phyloP scores from a whole-genome alignment of 2,329 filamentous ascomycete species.

The Diaporthe humulicola region DNA sequence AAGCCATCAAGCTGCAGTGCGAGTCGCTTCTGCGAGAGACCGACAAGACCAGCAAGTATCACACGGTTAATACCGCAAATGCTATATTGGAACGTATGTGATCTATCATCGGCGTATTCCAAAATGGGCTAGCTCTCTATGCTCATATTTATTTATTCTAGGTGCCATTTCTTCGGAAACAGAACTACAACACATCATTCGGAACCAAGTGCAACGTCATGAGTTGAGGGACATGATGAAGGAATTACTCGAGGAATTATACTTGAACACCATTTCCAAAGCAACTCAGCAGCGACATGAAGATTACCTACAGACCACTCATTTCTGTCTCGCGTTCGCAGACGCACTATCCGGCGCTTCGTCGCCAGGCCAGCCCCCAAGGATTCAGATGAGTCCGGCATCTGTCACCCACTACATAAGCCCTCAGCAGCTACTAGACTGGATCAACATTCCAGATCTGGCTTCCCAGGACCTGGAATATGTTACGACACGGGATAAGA shows the following conservation, averaged over 20 bases:
- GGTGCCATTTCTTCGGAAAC: background rate
- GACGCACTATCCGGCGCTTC: too few species aligned
- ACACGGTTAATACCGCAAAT: background rate
- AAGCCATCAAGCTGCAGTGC: background rate
- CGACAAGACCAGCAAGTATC: background rate
- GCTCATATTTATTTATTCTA: background rate
- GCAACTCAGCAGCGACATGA: too few species aligned
- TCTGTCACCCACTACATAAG: background rate
- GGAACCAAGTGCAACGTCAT: background rate
- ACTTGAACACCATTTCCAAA: background rate
- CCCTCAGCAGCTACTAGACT: background rate
- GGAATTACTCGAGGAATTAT: background rate
- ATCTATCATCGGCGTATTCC: too few species aligned
- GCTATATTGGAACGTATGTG: background rate
- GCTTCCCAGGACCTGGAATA: background rate
- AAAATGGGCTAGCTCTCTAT: too few species aligned
- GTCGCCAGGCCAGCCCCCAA: too few species aligned
- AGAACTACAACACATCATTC: background rate
- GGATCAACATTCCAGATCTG: slow-evolving; percentile 3
- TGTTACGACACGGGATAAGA: background rate
- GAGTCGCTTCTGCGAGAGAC: background rate
- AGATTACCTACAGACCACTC: too few species aligned
- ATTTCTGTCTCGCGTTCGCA: too few species aligned
- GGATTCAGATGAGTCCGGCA: too few species aligned
- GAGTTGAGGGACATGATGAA: background rate